Base-by-base conservation (phyloP, 176 grass and related monocot genomes). In the Panicum miliaceum region DNA sequence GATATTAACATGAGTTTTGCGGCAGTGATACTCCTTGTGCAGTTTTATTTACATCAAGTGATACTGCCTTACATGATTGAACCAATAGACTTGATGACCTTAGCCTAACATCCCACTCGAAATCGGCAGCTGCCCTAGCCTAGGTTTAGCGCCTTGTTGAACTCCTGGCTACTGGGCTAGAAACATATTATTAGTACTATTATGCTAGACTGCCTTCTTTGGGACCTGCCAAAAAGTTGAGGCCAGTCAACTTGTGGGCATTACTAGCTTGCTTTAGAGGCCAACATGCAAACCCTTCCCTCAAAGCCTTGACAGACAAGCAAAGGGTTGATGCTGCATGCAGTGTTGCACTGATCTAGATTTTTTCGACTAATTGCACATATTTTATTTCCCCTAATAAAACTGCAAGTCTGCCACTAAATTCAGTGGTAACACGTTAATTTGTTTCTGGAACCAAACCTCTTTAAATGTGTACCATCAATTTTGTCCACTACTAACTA, bases 291-390 rank as follows among this genome's bases (percentile, higher is more conserved):
- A 76, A 67, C 82, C 15, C 42, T 73, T 79, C 27, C 42, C 37
- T 35, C 50, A 42, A 27, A 78, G 26, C 41, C 40, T 78, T 66
- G 10, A 38, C 3, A 70, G 46, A 70, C 34, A 40, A 58, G 23
- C 25, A 73, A 75, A 59, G 18, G 15, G 27, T 81, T 65, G 25
- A 86, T 25, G 73, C 50, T 20, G 20, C 77, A 57, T 66, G 52
- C 19, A 53, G 13, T 75, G 42, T 29, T 73, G 32, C 38, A 12
- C 54, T 60, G 38, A 19, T 41, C 13, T 68, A 65, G 50, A 45
- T 60, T 59, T 60, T 43, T 48, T 14, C 0, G 13, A 47, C 52
- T 22, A 71, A n/a, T 5, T 56, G 50, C 29, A 32, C 18, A 56
- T 22, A 56, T 15, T 43, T 70, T 13, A 20, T 42, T 36, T 0